These are phyloP conservation scores for Massariosphaeria phaeospora DNA, from an alignment of 495 filamentous ascomycete genomes.

Conservation along the genomic window DNA sequence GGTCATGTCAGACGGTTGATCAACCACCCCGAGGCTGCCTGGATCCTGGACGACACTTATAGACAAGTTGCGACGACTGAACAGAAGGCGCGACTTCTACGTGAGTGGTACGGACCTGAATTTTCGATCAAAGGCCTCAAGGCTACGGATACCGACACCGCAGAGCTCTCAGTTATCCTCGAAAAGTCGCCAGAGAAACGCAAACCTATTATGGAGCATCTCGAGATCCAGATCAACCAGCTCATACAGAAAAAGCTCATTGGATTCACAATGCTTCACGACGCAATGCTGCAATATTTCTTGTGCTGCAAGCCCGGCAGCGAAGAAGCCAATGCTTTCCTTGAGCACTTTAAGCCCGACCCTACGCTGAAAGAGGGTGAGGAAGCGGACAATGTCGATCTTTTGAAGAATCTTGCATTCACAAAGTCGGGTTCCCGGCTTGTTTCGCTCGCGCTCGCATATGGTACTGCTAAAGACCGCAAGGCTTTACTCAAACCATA, in stretches of 20 bases:
- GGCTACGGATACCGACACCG: constrained; percentile 44
- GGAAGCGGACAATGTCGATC: constrained; percentile 51
- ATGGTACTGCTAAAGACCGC: constrained; percentile 85
- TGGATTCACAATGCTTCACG: constrained; percentile 92
- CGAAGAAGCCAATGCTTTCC: constrained; percentile 76
- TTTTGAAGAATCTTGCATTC: constrained; percentile 92
- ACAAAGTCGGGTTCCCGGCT: constrained; percentile 81
- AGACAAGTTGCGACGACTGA: constrained; percentile 73
- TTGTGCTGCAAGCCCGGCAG: constrained; percentile 68
- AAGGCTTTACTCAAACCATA: constrained; percentile 80
- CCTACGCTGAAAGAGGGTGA: constrained; percentile 51
- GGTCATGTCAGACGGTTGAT: constrained; percentile 86
- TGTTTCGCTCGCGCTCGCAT: constrained; percentile 72
- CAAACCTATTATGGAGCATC: constrained; percentile 72
- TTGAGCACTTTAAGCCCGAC: constrained; percentile 85
- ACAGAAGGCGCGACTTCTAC: constrained; percentile 76
- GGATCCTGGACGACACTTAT: constrained; percentile 97
- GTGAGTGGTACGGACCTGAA: constrained; percentile 96
- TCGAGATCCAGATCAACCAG: constrained; percentile 79
- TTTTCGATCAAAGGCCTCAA: constrained; percentile 74
- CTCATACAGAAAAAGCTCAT: constrained; percentile 93
- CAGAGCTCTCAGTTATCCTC: constrained; percentile 68
- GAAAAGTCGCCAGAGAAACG: constrained; percentile 76
- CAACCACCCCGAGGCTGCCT: constrained; percentile 90
- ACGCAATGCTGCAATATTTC: constrained; percentile 96